These are phyloP conservation scores for Phytophthora aleatoria DNA, from an alignment of 352 stramenopile genomes.

Conservation along the genomic window DNA sequence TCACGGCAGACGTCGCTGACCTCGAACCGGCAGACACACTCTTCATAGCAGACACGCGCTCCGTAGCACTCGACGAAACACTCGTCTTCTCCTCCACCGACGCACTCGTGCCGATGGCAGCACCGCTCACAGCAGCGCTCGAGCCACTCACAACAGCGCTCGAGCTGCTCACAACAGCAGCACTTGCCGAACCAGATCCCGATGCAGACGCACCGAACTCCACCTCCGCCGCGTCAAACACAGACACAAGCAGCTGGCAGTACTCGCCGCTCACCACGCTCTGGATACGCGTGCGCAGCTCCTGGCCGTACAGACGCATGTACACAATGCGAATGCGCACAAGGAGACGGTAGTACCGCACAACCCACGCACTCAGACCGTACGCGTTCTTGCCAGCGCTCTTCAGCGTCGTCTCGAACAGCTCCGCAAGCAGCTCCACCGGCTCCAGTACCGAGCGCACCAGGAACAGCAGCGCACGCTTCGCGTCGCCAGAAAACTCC, in stretches of 20 bases:
- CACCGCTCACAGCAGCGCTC: conserved; percentile 12
- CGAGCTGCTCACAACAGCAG: conserved; percentile 8
- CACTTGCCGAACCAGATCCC: conserved; percentile 15
- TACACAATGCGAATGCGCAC: conserved; percentile 44
- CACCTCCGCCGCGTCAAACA: conserved; percentile 29
- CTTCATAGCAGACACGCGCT: conserved; percentile 2
- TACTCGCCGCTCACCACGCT: conserved; percentile 33
- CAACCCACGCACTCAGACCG: conserved; percentile 28
- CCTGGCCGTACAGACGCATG: conserved; percentile 55
- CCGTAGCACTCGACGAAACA: conserved; percentile 8
- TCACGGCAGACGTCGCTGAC: conserved; percentile 9
- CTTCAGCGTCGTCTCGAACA: conserved; percentile 50
- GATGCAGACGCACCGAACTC: conserved; percentile 21
- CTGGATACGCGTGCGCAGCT: conserved; percentile 36
- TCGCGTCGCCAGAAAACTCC: conserved; percentile 51
- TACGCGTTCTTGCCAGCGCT: conserved; percentile 32
- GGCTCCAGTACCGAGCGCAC: conserved; percentile 39
- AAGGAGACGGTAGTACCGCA: conserved; percentile 46
- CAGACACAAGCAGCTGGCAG: conserved; percentile 23
- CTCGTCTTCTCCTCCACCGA: conserved; percentile 24
- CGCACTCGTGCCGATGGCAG: conserved; percentile 3
- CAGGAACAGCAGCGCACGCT: conserved; percentile 44
- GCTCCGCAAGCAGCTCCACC: conserved; percentile 37
- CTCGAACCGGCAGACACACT: conserved; percentile 1
- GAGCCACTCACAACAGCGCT: conserved; percentile 9